Conservation (phyloP, 129 eudicot genomes). For the Tagetes erecta region DNA sequence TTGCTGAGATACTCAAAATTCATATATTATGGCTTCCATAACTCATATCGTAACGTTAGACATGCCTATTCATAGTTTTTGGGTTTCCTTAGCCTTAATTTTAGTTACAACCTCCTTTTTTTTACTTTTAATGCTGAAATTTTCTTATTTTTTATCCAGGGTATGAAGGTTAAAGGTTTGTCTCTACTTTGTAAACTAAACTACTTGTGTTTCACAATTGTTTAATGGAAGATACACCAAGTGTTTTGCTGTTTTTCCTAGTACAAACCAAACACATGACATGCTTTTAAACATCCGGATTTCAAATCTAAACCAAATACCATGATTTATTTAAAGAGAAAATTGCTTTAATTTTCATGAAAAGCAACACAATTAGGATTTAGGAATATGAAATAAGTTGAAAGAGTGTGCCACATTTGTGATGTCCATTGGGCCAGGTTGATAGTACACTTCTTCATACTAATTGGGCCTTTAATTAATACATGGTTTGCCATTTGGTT, state of each 20-base stretch:
- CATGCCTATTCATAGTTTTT: too few species aligned
- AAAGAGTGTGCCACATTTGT: neutral
- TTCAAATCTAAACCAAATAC: neutral
- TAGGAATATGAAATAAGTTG: neutral
- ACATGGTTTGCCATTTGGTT: neutral
- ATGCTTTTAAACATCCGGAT: neutral
- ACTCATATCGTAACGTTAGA: too few species aligned
- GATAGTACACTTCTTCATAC: neutral
- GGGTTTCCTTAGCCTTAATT: too few species aligned
- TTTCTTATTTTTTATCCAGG: too few species aligned
- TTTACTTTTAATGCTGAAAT: too few species aligned
- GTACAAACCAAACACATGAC: neutral
- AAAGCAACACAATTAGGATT: neutral
- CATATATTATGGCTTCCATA: too few species aligned
- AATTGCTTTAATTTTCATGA: neutral
- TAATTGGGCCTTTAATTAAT: neutral
- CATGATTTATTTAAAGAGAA: neutral
- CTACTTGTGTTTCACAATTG: too few species aligned
- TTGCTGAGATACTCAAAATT: too few species aligned
- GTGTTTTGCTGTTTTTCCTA: neutral
- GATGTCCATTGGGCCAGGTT: neutral
- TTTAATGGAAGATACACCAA: too few species aligned
- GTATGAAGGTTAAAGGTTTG: too few species aligned
- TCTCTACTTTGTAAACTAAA: too few species aligned
- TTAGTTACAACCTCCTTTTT: too few species aligned